Evolutionary conservation across 2,329 filamentous ascomycete species (phyloP), one percentile per base, ranked within the genome.

Genomic region (Nectriaceae sp.): DNA sequence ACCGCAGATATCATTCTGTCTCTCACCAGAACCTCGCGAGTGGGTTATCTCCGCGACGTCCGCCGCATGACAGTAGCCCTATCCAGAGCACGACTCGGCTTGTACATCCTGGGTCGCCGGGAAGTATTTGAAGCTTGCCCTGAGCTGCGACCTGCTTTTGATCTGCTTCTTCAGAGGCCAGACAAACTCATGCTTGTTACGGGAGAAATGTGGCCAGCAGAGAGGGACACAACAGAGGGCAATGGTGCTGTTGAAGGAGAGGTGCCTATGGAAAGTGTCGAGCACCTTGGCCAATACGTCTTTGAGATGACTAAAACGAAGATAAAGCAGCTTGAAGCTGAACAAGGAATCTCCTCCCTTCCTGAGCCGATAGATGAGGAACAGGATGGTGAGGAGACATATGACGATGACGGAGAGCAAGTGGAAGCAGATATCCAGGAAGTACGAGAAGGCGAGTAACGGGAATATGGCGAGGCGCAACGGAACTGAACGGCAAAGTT

Each of bases 231-330:
- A 11, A 62, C 68, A 2, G 73, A 73, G 4, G 61, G 37, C 18
- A 19, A 61, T 4, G 55, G 55, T 5, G 65, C 74, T 5, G 73
- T 82, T 5, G 71, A 76, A 2, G 79, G 79, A 11, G 79, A 82
- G 60, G 86, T 84, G 1, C 77, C 83, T 18, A 97, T 99, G 89
- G 89, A 93, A 61, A 83, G 88, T 26, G 86, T 97, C 1, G 93
- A 99, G 74, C 94, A 99, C 73, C 70, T 99, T 29, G 94, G 94
- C 0, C 88, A 96, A 71, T 99, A 97, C 68, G 93, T 99, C 19
- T 96, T 84, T 66, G 90, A 99, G 69, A 99, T 99, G 90, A 96
- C 91, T 3, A 82, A 87, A 40, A 82, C 79, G 1, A 77, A 71
- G 62, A 56, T 81, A 29, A 69, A 75, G 62, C 76, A 82, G 62